Percentiles rank a stretch among this genome's conserved stretches.
phyloP scores from a whole-genome alignment of 192 early-diverging fungal species.

The Coemansia sp. region DNA sequence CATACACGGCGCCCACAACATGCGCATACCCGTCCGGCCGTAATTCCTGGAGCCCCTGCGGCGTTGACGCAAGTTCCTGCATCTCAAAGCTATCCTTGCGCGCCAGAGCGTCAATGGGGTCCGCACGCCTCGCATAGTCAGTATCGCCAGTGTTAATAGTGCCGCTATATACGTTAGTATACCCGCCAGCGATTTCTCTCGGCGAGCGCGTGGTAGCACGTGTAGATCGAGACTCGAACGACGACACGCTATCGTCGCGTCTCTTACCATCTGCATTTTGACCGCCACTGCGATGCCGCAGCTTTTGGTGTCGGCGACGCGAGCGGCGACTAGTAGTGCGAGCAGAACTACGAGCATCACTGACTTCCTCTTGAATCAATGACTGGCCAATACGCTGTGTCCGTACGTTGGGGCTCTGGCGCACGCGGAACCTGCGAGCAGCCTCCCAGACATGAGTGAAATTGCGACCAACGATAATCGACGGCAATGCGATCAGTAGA shows the following conservation, averaged over 20 bases:
- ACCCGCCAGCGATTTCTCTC: conserved; percentile 25
- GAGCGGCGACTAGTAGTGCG: conserved; percentile 23
- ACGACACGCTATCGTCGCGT: conserved; percentile 46
- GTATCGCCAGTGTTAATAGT: neutral
- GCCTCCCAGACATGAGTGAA: conserved; percentile 83
- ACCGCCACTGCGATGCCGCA: conserved; percentile 10
- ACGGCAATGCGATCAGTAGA: conserved; percentile 76
- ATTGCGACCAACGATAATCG: conserved; percentile 82
- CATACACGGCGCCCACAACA: conserved; percentile 10
- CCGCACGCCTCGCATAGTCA: conserved; percentile 13
- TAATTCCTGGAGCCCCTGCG: conserved; percentile 14
- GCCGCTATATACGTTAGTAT: conserved; percentile 34
- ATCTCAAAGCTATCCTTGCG: conserved; percentile 57
- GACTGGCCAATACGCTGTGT: conserved; percentile 26
- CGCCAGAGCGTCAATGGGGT: conserved; percentile 44
- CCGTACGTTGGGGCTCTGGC: conserved; percentile 21
- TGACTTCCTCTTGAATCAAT: conserved; percentile 27
- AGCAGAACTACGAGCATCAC: conserved; percentile 21
- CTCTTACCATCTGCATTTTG: neutral
- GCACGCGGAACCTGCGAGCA: conserved; percentile 45
- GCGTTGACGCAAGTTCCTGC: conserved; percentile 33
- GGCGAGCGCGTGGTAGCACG: conserved; percentile 14
- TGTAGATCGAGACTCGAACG: conserved; percentile 34
- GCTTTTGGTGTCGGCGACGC: conserved; percentile 9
- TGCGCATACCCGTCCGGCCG: conserved; percentile 31